These are phyloP conservation scores for Phytophthora pistaciae DNA, from an alignment of 352 stramenopile species.

Conservation along the genomic window DNA sequence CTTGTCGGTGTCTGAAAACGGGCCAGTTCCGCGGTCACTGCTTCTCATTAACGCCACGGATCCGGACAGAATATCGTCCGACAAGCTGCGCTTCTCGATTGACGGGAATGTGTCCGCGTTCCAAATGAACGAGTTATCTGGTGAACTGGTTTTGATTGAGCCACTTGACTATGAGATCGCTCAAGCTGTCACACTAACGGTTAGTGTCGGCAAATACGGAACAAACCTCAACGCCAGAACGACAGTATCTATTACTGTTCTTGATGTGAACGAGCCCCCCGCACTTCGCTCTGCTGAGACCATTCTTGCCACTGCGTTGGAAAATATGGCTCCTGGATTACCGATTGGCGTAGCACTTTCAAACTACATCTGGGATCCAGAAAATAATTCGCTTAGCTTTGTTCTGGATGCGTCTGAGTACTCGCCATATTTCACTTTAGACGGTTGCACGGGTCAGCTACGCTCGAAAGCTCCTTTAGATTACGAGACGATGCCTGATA, in stretches of 20 bases:
- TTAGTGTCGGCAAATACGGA: slow-evolving; percentile 26
- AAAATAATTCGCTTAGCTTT: slow-evolving; percentile 60
- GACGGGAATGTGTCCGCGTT: slow-evolving; percentile 13
- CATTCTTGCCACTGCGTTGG: not conserved
- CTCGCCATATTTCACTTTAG: slow-evolving; percentile 53
- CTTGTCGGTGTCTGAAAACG: slow-evolving; percentile 45
- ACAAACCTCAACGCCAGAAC: slow-evolving; percentile 12
- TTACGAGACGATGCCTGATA: slow-evolving; percentile 39
- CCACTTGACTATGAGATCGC: slow-evolving; percentile 30
- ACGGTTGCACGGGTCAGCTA: slow-evolving; percentile 61
- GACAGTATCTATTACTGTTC: slow-evolving; percentile 15
- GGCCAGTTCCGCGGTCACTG: slow-evolving; percentile 41
- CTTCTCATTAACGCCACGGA: slow-evolving; percentile 56
- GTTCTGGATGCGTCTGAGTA: slow-evolving; percentile 50
- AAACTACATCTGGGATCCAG: slow-evolving; percentile 56
- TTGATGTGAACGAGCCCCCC: slow-evolving; percentile 33
- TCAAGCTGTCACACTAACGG: slow-evolving; percentile 9
- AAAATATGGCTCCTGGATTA: slow-evolving; percentile 24
- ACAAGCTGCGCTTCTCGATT: slow-evolving; percentile 41
- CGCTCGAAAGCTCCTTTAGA: slow-evolving; percentile 43
- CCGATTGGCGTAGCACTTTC: slow-evolving; percentile 41
- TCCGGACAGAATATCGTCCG: slow-evolving; percentile 46
- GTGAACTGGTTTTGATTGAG: slow-evolving; percentile 20
- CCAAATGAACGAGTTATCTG: slow-evolving; percentile 16
- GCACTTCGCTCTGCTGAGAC: slow-evolving; percentile 3